Conservation (phyloP, 768 basidiomycete genomes). For the Pisolithus orientalis region DNA sequence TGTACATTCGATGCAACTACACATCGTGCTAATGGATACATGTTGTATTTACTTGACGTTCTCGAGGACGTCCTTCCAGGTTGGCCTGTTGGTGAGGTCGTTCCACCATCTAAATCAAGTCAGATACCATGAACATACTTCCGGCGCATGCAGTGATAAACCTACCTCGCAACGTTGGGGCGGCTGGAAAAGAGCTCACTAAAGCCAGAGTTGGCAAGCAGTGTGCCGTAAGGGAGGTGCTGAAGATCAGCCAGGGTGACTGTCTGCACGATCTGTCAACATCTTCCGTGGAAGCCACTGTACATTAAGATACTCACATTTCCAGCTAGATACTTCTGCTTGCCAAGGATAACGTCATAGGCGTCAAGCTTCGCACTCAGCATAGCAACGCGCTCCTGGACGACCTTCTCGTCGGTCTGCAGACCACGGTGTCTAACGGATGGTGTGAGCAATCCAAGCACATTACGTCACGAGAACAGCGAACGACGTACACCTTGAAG, state of each 20-base stretch:
- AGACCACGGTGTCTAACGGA: constrained; percentile 11
- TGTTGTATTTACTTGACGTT: neutral
- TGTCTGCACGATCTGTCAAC: constrained; percentile 15
- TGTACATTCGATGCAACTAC: too few relatives aligned
- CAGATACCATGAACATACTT: neutral
- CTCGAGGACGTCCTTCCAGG: constrained; percentile 31
- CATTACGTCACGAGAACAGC: neutral
- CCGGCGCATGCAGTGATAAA: neutral
- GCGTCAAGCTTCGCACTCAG: constrained; percentile 37
- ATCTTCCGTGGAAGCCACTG: neutral
- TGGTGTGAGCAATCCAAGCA: neutral
- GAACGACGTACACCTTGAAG: constrained; percentile 41
- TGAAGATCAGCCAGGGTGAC: constrained; percentile 54
- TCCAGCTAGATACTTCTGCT: constrained; percentile 52
- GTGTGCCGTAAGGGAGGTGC: constrained; percentile 44
- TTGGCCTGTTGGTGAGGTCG: constrained; percentile 35
- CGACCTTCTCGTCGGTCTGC: constrained; percentile 15
- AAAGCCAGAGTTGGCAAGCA: constrained; percentile 19
- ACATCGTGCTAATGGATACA: too few relatives aligned
- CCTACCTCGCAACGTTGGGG: constrained; percentile 42
- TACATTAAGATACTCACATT: constrained; percentile 31
- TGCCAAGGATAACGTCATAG: constrained; percentile 49
- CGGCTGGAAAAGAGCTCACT: constrained; percentile 25
- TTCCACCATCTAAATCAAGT: constrained; percentile 44
- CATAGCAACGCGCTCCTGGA: constrained; percentile 7